Percentiles rank a stretch among this genome's conserved stretches.
phyloP scores from a whole-genome alignment of 1,284 basidiomycete genomes.

The Sporisorium exsertum region DNA sequence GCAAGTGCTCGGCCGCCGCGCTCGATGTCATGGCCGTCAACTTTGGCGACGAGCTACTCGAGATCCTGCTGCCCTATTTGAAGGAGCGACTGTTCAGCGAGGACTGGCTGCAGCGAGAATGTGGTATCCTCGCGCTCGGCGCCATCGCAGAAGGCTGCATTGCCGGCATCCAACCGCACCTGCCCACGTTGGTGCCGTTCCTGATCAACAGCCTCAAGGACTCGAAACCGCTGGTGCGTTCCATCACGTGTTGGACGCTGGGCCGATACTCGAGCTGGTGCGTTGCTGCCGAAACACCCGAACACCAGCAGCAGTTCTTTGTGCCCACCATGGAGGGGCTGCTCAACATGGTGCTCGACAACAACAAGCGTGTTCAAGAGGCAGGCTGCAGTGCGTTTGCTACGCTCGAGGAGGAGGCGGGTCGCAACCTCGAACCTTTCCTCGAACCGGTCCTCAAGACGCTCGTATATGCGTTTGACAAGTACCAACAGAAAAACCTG shows the following conservation, averaged over 20 bases:
- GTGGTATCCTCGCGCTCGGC: conserved; percentile 93
- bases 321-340: conserved; percentile 98
- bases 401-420: conserved; percentile 97
- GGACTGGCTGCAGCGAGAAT: conserved; percentile 95
- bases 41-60: conserved; percentile 86
- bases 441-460: conserved; percentile 94
- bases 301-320: conserved; percentile 90
- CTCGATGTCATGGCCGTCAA: conserved; percentile 95
- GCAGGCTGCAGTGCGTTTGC: conserved; percentile 99
- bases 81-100: conserved; percentile 92
- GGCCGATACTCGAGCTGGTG: conserved; percentile 99
- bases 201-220: conserved; percentile 90
- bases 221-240: conserved; percentile 94
- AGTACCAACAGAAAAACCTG: conserved; percentile 99
- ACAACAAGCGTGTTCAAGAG: conserved; percentile 99
- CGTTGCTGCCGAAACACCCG: conserved; percentile 80
- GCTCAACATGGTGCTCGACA: conserved; percentile 96
- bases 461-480: conserved; percentile 93
- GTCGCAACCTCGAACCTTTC: conserved; percentile 87
- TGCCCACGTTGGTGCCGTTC: conserved; percentile 91
- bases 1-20: conserved; percentile 97
- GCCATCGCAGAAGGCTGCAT: conserved; percentile 99
- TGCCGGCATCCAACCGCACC: conserved; percentile 91
- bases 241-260: conserved; percentile 98
- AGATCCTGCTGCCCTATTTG: conserved; percentile 86